phyloP scores from a whole-genome alignment of 2,329 filamentous ascomycete genomes.

The Xylariaceae sp. region DNA sequence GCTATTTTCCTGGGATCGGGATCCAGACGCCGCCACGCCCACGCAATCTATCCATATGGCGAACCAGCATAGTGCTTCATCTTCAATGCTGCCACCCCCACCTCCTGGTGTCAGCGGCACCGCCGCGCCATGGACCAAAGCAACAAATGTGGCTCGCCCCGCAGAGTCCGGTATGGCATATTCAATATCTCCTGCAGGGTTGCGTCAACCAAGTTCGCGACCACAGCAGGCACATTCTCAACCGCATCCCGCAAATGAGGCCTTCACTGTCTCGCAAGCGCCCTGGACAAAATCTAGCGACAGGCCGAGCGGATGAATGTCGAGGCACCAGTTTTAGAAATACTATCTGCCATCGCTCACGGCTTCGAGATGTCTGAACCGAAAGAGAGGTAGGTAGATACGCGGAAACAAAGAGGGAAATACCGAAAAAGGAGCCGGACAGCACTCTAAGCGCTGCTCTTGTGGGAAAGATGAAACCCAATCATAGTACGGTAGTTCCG shows the following conservation, averaged over 20 bases:
- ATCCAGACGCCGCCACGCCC: slow-evolving; percentile 54
- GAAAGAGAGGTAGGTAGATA: background rate
- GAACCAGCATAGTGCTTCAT: slow-evolving; percentile 46
- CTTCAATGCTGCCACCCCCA: slow-evolving; percentile 28
- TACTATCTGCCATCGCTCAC: background rate
- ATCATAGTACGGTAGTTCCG: too few relatives aligned
- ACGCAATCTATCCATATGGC: slow-evolving; percentile 53
- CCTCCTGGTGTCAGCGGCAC: slow-evolving; percentile 33
- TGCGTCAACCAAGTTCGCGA: slow-evolving; percentile 22
- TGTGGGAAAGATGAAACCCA: too few relatives aligned
- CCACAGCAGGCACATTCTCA: slow-evolving; percentile 22
- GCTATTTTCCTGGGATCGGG: slow-evolving; percentile 70
- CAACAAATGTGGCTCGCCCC: slow-evolving; percentile 38
- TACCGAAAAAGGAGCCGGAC: background rate
- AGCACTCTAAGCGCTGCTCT: too few relatives aligned
- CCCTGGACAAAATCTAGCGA: slow-evolving; percentile 31
- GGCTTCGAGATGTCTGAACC: background rate
- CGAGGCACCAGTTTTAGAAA: background rate
- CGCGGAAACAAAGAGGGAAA: background rate
- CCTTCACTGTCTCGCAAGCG: slow-evolving; percentile 20
- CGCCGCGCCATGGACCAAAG: slow-evolving; percentile 44
- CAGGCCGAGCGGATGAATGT: slow-evolving; percentile 26
- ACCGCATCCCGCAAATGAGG: slow-evolving; percentile 18
- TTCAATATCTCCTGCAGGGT: slow-evolving; percentile 26
- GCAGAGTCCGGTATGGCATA: slow-evolving; percentile 33